Evolutionary conservation across 176 grass and related monocot species (phyloP).

Genomic region (Carex littledalei): DNA sequence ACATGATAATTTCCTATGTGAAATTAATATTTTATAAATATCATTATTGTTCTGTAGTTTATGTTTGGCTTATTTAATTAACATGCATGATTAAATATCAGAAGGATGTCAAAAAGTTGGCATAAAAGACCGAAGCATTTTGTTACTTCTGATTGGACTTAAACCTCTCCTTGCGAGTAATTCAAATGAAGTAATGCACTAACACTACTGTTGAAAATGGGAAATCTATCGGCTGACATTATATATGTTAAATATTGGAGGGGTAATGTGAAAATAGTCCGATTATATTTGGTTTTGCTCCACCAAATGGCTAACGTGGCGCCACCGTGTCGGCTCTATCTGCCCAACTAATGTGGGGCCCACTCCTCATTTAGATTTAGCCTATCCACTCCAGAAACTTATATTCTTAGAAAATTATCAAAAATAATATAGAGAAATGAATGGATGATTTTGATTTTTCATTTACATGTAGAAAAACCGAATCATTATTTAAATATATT

Average conservation of each 20-base stretch:
- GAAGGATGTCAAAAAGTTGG: background rate
- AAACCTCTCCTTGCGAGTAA: background rate
- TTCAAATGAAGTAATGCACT: background rate
- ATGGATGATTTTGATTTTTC: no score
- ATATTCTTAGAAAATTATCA: no score
- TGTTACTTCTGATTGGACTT: background rate
- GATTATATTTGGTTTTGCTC: background rate
- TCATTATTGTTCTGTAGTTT: background rate
- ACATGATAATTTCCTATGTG: no score
- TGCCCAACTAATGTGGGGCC: background rate
- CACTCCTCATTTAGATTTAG: background rate
- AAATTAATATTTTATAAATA: background rate
- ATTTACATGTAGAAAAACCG: no score
- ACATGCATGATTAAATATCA: background rate
- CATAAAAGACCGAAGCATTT: background rate
- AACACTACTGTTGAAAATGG: background rate
- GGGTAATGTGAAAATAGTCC: background rate
- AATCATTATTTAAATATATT: no score
- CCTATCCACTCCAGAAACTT: background rate
- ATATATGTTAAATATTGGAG: background rate
- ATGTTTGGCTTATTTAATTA: background rate
- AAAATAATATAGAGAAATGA: no score
- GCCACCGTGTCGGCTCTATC: background rate
- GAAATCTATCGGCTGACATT: no score
- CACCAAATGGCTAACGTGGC: background rate